These are phyloP conservation scores for Lyophyllum shimeji DNA, from an alignment of 768 basidiomycete genomes.

Conservation along the genomic window DNA sequence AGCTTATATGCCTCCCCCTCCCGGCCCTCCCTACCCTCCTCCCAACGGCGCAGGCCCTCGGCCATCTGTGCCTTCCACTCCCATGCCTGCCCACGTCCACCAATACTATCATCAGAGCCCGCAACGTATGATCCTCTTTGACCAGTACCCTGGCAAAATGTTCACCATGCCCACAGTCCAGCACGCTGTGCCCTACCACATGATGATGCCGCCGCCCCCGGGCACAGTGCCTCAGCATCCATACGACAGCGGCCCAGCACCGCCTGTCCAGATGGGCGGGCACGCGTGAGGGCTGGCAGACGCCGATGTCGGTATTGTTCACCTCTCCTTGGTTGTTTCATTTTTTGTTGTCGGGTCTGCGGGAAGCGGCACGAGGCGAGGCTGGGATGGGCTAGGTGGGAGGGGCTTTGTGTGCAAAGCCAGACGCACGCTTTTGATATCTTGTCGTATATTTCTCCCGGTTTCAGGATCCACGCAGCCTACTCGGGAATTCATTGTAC, in stretches of 20 bases:
- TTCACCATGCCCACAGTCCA: constrained; percentile 56
- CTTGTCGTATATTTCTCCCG: constrained; percentile 20
- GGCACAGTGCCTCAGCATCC: constrained; percentile 64
- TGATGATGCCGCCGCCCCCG: constrained; percentile 90
- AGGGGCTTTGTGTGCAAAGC: neutral
- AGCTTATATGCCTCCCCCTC: constrained; percentile 78
- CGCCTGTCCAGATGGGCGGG: constrained; percentile 76
- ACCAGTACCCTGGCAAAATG: constrained; percentile 24
- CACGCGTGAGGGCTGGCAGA: constrained; percentile 48
- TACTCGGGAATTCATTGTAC: constrained; percentile 16
- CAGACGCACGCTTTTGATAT: constrained; percentile 16
- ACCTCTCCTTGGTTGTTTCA: constrained; percentile 2
- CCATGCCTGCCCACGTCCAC: constrained; percentile 83
- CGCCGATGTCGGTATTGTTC: neutral
- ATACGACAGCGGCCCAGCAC: constrained; percentile 70
- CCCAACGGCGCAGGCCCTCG: constrained; percentile 78
- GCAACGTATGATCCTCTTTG: constrained; percentile 54
- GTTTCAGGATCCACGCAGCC: constrained; percentile 16
- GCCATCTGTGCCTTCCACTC: constrained; percentile 90
- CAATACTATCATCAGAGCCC: constrained; percentile 90
- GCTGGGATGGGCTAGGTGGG: neutral
- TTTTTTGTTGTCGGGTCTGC: constrained; percentile 7
- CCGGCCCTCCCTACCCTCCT: constrained; percentile 67
- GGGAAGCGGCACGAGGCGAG: constrained; percentile 5
- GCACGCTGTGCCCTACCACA: constrained; percentile 85